These are phyloP conservation scores for Vitis hybrid DNA, from an alignment of 177 flowering plant species.

Conservation along the genomic window DNA sequence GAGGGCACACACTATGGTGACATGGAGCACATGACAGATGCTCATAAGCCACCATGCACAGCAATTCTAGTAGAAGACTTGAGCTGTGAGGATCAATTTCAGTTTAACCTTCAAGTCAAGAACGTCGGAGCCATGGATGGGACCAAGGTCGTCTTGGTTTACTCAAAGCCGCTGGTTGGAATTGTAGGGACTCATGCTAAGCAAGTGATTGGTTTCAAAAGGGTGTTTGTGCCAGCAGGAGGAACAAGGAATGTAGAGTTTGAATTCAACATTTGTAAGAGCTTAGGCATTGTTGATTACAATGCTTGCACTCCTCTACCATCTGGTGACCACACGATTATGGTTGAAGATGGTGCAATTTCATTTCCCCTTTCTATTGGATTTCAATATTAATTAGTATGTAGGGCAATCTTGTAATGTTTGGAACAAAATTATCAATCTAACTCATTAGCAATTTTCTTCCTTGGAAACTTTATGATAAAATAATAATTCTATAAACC, in stretches of 20 bases:
- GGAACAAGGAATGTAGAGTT: slow-evolving; percentile 13
- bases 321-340: slow-evolving; percentile 22
- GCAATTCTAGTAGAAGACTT: slow-evolving; percentile 8
- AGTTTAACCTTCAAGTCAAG: slow-evolving; percentile 12
- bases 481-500: too few species aligned
- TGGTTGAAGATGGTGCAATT: slow-evolving; percentile 4
- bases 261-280: slow-evolving; percentile 26
- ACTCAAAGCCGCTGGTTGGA: slow-evolving; percentile 17
- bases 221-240: slow-evolving; percentile 18
- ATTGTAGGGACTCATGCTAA: slow-evolving; percentile 15
- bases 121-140: slow-evolving; percentile 21
- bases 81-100: not conserved
- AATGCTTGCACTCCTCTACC: slow-evolving; percentile 14
- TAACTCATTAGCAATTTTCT: too few species aligned
- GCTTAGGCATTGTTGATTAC: slow-evolving; percentile 27
- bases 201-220: slow-evolving; percentile 28
- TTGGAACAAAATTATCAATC: too few species aligned
- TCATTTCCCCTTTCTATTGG: slow-evolving; percentile 8
- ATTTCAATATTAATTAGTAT: not conserved
- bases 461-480: too few species aligned
- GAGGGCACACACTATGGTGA: slow-evolving; percentile 5
- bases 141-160: slow-evolving; percentile 22
- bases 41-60: not conserved
- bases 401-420: too few species aligned
- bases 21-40: not conserved